Evolutionary conservation across 2,329 filamentous ascomycete species (phyloP).

Genomic region (Dactylonectria estremocensis): DNA sequence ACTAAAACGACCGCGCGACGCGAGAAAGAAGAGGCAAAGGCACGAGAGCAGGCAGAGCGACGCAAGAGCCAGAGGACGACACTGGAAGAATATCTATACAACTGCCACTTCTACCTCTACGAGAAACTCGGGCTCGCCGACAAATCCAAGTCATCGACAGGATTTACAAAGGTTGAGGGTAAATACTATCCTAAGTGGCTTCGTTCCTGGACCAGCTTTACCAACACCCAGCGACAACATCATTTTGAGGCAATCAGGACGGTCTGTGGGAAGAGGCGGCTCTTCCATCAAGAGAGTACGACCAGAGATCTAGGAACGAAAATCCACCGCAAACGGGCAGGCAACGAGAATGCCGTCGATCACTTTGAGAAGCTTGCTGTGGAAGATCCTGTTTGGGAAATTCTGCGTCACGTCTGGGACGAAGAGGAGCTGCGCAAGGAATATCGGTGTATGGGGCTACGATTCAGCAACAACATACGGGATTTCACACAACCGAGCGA

Average conservation of each 20-base stretch:
- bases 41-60: neutral
- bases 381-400: slow-evolving; percentile 30
- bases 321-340: slow-evolving; percentile 3
- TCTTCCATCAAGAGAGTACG: slow-evolving; percentile 31
- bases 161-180: slow-evolving; percentile 34
- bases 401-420: slow-evolving; percentile 24
- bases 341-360: slow-evolving; percentile 11
- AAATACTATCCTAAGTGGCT: slow-evolving; percentile 42
- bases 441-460: slow-evolving; percentile 19
- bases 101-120: slow-evolving; percentile 37
- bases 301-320: slow-evolving; percentile 3
- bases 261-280: slow-evolving; percentile 24
- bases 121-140: slow-evolving; percentile 25
- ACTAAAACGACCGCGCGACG: too few species aligned
- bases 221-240: slow-evolving; percentile 14
- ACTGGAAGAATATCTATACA: slow-evolving; percentile 34
- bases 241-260: slow-evolving; percentile 34
- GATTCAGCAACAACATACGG: slow-evolving; percentile 29
- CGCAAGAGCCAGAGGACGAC: slow-evolving; percentile 35
- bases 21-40: too few species aligned
- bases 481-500: slow-evolving; percentile 29
- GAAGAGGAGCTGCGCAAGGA: slow-evolving; percentile 26
- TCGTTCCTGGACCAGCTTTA: slow-evolving; percentile 36
- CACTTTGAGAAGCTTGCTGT: slow-evolving; percentile 28
- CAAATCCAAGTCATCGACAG: slow-evolving; percentile 17